phyloP scores from a whole-genome alignment of 176 grass and related monocot species.

The Alloteropsis semialata region DNA sequence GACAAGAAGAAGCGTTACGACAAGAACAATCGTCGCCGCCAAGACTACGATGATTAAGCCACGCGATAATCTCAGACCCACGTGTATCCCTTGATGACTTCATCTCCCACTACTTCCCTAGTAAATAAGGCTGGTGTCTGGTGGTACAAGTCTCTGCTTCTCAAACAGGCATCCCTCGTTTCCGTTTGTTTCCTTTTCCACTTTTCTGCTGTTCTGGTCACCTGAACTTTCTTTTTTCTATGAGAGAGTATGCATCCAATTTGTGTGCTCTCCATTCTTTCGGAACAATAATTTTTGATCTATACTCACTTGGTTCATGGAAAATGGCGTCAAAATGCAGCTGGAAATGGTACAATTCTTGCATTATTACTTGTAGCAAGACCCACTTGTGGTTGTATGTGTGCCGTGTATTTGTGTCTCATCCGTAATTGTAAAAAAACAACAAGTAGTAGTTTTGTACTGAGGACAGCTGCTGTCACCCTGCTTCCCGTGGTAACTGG shows the following conservation, averaged over 20 bases:
- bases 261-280: background rate
- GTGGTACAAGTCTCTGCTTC: background rate
- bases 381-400: no score
- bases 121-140: background rate
- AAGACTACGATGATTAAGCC: slow-evolving; percentile 32
- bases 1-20: slow-evolving; percentile 31
- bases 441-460: no score
- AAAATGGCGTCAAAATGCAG: background rate
- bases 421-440: no score
- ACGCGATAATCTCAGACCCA: background rate
- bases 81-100: no score
- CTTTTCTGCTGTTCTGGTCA: background rate
- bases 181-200: no score
- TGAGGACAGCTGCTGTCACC: background rate
- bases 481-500: background rate
- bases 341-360: background rate
- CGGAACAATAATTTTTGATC: background rate
- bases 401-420: no score
- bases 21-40: slow-evolving; percentile 40
- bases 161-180: background rate
- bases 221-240: background rate
- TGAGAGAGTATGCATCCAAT: no score
- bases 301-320: background rate
- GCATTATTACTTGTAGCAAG: no score
- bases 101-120: background rate